Evolutionary conservation across 768 basidiomycete genomes (phyloP), one percentile per base, ranked within the genome.

Genomic region (Tylopilus subfusipes): DNA sequence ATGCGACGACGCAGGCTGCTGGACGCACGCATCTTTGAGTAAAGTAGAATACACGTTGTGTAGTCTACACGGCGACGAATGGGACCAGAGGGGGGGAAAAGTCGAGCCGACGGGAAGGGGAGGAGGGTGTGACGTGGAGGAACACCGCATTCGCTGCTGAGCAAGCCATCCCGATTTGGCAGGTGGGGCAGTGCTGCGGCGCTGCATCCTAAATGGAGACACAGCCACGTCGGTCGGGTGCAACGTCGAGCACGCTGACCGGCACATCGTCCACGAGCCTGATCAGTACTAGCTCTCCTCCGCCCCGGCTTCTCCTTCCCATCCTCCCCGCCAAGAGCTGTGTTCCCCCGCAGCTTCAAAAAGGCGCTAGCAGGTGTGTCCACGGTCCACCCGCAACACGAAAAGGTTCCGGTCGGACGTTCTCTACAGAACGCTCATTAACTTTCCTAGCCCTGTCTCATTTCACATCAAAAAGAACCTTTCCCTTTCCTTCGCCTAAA

Each of bases 1-100:
- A 86, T 94, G 78, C 74, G 85, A 62, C 78, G 93, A 61, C 80
- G 88, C 49, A 81, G 92, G 63, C 67, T 94, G 67, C 74, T 94
- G 50, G 87, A 89, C 60, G 78, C 85, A 48, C 86, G 88, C 65
- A 83, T 87, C 47, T 84, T 74, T 78, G 69, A 69, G 34, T 36
- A 36, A 16, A 36, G 7, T 36, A 18, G 25, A 7, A 27, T 13
- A 33, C 2, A 54, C 39, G 44, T 55, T 49, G 40, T 38, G 42
- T 56, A 48, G 31, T 22, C 11, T 55, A 55, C 42, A 24, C 13
- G 31, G 3, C 25, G 43, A 25, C 42, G 29, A 34, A 44, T 29
- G 49, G 31, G 31, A 33, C 31, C 14, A 36, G 34, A 36, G 34
- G 34, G 34, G 34, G 25, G 3, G 25, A 4, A n/a, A 3, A 27